Conservation (phyloP, 805 yeast genomes). For the Kuraishia capsulata region DNA sequence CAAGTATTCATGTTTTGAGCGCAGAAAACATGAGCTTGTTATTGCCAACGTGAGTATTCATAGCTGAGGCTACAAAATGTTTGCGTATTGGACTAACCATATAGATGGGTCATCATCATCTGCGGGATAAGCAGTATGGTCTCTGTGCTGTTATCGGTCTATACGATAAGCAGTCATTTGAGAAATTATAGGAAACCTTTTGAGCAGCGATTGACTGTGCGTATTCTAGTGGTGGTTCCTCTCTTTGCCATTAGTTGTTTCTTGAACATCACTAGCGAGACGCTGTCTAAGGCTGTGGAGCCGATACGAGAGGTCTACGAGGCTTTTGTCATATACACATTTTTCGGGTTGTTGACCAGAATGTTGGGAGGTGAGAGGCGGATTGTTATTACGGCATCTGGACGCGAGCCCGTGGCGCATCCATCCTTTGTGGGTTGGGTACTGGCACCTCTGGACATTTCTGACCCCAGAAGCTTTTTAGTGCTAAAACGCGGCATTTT, state of each 20-base stretch:
- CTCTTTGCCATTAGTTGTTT: slow-evolving; percentile 69
- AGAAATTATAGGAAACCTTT: slow-evolving; percentile 78
- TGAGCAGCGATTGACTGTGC: slow-evolving; percentile 75
- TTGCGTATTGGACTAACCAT: too few species aligned
- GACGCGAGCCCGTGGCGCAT: slow-evolving; percentile 63
- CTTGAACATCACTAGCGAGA: slow-evolving; percentile 30
- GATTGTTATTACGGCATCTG: slow-evolving; percentile 63
- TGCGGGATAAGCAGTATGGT: slow-evolving; percentile 15
- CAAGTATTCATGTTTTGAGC: too few species aligned
- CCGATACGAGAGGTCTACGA: slow-evolving; percentile 87
- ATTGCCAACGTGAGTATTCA: too few species aligned
- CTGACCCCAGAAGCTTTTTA: slow-evolving; percentile 77
- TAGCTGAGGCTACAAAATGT: too few species aligned
- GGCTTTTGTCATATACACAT: slow-evolving; percentile 92
- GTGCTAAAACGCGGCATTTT: slow-evolving; percentile 74
- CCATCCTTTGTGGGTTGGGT: slow-evolving; percentile 46
- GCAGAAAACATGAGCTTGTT: too few species aligned
- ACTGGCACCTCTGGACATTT: slow-evolving; percentile 59
- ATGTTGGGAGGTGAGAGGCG: slow-evolving; percentile 89
- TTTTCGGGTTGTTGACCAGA: slow-evolving; percentile 72
- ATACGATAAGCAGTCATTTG: slow-evolving; percentile 44
- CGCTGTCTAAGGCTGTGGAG: slow-evolving; percentile 42
- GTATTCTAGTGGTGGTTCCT: slow-evolving; percentile 80
- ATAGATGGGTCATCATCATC: slow-evolving; percentile 7
- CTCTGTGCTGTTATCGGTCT: slow-evolving; percentile 30